Evolutionary conservation across 257 asterid genomes (phyloP).

Genomic region (Gentiana straminea): DNA sequence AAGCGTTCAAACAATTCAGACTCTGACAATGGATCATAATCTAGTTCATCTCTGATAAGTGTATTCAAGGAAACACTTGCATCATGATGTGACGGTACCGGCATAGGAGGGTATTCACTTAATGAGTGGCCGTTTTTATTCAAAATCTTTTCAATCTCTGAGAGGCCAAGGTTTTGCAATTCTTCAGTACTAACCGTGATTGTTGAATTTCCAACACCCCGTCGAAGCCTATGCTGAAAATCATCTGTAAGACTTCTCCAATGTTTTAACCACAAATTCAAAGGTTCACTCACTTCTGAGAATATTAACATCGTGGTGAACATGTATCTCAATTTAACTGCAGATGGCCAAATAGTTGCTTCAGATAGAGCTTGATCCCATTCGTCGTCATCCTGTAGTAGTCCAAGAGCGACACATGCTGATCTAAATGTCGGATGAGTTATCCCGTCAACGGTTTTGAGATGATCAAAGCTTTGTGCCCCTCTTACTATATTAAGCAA

Average conservation of each 20-base stretch:
- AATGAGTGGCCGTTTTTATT: too few relatives aligned
- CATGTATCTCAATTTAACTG: background rate
- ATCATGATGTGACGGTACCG: too few relatives aligned
- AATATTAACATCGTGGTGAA: background rate
- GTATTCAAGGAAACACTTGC: too few relatives aligned
- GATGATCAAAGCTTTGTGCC: background rate
- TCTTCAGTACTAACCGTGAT: too few relatives aligned
- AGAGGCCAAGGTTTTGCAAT: too few relatives aligned
- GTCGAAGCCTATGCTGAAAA: background rate
- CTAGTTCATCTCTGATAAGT: too few relatives aligned
- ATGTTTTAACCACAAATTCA: background rate
- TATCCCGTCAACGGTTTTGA: conserved; percentile 1
- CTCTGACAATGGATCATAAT: too few relatives aligned
- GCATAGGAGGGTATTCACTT: too few relatives aligned
- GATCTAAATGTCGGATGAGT: background rate
- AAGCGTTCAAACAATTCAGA: too few relatives aligned
- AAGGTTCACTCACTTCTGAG: background rate
- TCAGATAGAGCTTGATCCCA: conserved; percentile 1
- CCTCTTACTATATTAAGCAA: background rate
- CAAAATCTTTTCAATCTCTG: too few relatives aligned
- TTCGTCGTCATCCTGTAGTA: background rate
- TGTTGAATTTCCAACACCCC: too few relatives aligned
- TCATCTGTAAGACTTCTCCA: background rate
- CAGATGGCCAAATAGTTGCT: conserved; percentile 3
- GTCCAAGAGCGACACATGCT: background rate